phyloP scores from a whole-genome alignment of 2,329 filamentous ascomycete species.

The Davidsoniella virescens region DNA sequence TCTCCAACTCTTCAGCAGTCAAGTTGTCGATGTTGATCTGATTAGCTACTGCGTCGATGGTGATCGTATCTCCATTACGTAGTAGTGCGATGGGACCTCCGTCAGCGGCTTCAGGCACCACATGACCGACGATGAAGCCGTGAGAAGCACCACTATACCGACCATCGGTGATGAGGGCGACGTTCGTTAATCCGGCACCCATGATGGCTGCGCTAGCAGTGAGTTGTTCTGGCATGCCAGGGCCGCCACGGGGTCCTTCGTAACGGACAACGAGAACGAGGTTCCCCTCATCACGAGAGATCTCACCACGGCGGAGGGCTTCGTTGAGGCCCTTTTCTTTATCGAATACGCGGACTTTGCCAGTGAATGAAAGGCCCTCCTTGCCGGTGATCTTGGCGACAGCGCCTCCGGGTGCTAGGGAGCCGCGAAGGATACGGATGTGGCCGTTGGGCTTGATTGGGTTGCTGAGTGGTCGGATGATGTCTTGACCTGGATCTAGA shows the following conservation, averaged over 20 bases:
- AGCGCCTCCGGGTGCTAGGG: constrained; percentile 73
- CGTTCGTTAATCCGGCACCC: constrained; percentile 74
- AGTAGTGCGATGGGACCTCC: constrained; percentile 82
- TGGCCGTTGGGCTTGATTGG: constrained; percentile 74
- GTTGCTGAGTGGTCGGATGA: constrained; percentile 59
- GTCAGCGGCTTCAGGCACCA: constrained; percentile 75
- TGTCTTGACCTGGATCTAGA: constrained; percentile 60
- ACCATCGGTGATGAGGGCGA: constrained; percentile 85
- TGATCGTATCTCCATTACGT: constrained; percentile 62
- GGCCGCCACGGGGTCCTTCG: constrained; percentile 83
- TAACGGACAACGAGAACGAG: constrained; percentile 83
- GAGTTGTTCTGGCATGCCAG: constrained; percentile 92
- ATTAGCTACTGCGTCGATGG: constrained; percentile 72
- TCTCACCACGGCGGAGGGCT: constrained; percentile 55
- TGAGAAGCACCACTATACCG: constrained; percentile 78
- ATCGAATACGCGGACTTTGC: constrained; percentile 69
- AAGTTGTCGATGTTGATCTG: constrained; percentile 50
- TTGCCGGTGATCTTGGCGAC: constrained; percentile 96
- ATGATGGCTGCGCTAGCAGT: constrained; percentile 80
- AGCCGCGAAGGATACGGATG: constrained; percentile 73
- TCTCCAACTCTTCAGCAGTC: constrained; percentile 51
- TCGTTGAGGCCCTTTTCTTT: constrained; percentile 66
- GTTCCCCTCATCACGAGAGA: constrained; percentile 44
- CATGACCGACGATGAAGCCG: constrained; percentile 87
- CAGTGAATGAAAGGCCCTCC: constrained; percentile 69